Percentiles rank a stretch among this genome's conserved stretches.
These are phyloP conservation scores for Amanita exitialis DNA, from an alignment of 768 basidiomycete species.

Conservation along the genomic window DNA sequence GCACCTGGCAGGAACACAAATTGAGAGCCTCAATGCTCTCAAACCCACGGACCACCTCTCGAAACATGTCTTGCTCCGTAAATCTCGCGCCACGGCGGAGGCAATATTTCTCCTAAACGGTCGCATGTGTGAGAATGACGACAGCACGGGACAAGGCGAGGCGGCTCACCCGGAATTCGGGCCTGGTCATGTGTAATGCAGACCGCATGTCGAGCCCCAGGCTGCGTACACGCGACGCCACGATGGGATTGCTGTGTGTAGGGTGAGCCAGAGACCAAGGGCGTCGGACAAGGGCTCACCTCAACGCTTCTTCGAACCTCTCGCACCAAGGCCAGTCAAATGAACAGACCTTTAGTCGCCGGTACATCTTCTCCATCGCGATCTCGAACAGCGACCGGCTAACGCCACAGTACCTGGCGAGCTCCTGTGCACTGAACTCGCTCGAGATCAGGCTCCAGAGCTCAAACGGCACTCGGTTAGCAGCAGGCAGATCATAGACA, in stretches of 20 bases:
- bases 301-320: slow-evolving; percentile 1
- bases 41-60: not conserved
- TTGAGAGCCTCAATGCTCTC: slow-evolving; percentile 1
- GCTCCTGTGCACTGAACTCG: slow-evolving; percentile 1
- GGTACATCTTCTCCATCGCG: slow-evolving; percentile 3
- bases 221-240: not conserved
- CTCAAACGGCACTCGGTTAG: not conserved
- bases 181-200: slow-evolving; percentile 1
- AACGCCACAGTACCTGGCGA: slow-evolving; percentile 1
- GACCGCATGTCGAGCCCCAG: slow-evolving; percentile 2
- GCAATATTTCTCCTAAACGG: slow-evolving; percentile 1
- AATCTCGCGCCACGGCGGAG: not conserved
- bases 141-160: not conserved
- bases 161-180: not conserved
- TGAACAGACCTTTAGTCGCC: not conserved
- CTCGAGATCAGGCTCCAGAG: slow-evolving; percentile 1
- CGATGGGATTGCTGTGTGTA: not conserved
- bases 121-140: not conserved
- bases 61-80: slow-evolving; percentile 3
- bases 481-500: not conserved
- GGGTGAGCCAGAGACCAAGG: not conserved
- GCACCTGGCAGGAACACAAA: slow-evolving; percentile 4
- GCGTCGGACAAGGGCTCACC: not conserved
- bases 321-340: slow-evolving; percentile 6
- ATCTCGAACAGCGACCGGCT: slow-evolving; percentile 2